Conservation (phyloP, 2,329 filamentous ascomycete genomes). For the Cladosporium sp. region DNA sequence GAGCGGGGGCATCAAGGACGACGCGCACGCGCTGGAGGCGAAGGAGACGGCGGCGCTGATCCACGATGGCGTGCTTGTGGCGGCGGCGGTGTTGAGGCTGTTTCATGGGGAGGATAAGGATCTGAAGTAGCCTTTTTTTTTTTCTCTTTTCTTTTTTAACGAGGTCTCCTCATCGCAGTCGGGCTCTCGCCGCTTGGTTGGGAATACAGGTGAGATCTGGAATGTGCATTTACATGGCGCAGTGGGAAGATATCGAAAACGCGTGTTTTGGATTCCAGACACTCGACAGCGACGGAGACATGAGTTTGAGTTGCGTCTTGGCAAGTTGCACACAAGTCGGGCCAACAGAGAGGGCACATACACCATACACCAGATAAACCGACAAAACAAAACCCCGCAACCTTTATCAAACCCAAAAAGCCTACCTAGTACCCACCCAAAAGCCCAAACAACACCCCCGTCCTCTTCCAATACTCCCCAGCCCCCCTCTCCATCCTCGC, state of each 20-base stretch:
- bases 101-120: conserved; percentile 46
- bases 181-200: not conserved
- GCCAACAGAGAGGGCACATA: too few species aligned
- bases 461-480: conserved; percentile 76
- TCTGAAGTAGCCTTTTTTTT: conserved; percentile 20
- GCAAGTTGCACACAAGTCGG: too few species aligned
- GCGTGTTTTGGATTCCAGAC: too few species aligned
- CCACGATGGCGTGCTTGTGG: conserved; percentile 36
- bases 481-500: conserved; percentile 57
- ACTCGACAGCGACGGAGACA: too few species aligned
- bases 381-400: too few species aligned
- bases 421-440: conserved; percentile 36
- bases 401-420: not conserved
- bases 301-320: too few species aligned
- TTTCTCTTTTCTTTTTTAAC: not conserved
- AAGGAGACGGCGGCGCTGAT: conserved; percentile 35
- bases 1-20: conserved; percentile 34
- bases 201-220: too few species aligned
- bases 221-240: too few species aligned
- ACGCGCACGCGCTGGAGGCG: conserved; percentile 32
- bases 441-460: conserved; percentile 73
- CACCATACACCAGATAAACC: too few species aligned
- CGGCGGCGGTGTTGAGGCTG: conserved; percentile 37
- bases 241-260: too few species aligned
- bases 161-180: too few species aligned